These are phyloP conservation scores for Papilionanthe hybrid DNA, from an alignment of 116 monocot genomes.

Conservation along the genomic window DNA sequence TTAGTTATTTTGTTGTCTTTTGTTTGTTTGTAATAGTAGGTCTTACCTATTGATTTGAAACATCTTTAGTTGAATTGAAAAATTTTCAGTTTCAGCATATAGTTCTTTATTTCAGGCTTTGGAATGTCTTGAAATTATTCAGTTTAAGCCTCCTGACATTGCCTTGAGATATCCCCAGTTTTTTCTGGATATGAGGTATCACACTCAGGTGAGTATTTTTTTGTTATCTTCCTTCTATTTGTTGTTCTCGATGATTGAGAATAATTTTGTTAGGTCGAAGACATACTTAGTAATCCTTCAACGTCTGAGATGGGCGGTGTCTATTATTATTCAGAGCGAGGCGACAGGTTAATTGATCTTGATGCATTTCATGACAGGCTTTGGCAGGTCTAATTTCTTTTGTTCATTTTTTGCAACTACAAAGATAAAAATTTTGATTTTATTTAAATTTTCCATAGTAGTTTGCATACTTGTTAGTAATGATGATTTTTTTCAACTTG, in stretches of 20 bases:
- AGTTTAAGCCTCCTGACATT: conserved; percentile 65
- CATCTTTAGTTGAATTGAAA: neutral
- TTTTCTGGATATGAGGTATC: conserved; percentile 49
- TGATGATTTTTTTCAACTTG: neutral
- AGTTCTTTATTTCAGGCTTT: conserved; percentile 47
- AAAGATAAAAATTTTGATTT: neutral
- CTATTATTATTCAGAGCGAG: conserved; percentile 89
- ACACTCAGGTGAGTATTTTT: conserved; percentile 32
- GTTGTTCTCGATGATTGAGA: neutral
- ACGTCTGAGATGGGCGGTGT: conserved; percentile 71
- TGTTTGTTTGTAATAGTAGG: neutral
- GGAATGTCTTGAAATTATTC: conserved; percentile 71
- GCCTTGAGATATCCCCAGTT: conserved; percentile 52
- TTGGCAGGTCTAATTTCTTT: conserved; percentile 47
- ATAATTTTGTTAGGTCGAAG: conserved; percentile 59
- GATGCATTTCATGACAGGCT: conserved; percentile 77
- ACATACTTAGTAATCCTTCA: conserved; percentile 62
- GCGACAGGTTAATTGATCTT: conserved; percentile 83
- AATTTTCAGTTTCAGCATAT: neutral
- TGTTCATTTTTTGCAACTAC: neutral
- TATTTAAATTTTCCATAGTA: neutral
- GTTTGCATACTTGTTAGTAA: neutral
- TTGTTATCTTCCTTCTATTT: conserved; percentile 4
- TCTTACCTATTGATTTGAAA: neutral
- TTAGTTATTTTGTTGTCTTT: neutral